Evolutionary conservation across 441 rosid genomes (phyloP).

Genomic region (Daphne laureola): DNA sequence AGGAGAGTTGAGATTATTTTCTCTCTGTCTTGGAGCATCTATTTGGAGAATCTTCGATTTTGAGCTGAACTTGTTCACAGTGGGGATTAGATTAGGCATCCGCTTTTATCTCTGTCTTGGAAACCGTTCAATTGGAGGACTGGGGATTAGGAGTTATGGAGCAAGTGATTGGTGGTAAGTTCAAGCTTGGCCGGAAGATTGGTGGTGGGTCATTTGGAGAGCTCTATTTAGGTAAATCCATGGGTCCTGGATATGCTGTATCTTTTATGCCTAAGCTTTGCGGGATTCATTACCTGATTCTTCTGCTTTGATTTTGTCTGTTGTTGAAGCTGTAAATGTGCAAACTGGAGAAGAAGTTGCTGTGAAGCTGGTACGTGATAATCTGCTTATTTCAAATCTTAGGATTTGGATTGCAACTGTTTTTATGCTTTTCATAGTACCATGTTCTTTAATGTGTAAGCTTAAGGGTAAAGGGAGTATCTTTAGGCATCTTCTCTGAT

Average conservation of each 20-base stretch:
- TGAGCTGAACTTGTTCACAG: constrained; percentile 14
- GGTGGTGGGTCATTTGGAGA: constrained; percentile 99
- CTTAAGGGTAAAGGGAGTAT: too few species aligned
- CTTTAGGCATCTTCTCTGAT: too few species aligned
- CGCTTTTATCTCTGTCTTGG: too few species aligned
- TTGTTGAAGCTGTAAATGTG: constrained; percentile 68
- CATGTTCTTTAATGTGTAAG: too few species aligned
- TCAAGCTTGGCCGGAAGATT: constrained; percentile 91
- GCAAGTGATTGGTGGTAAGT: constrained; percentile 85
- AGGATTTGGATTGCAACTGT: too few species aligned
- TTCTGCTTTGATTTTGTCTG: constrained; percentile 10
- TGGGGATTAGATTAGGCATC: constrained; percentile 10
- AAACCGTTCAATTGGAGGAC: constrained; percentile 16
- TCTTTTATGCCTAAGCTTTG: neutral
- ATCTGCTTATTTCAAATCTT: constrained; percentile 2
- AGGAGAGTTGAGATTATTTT: constrained; percentile 13
- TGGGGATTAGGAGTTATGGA: constrained; percentile 41
- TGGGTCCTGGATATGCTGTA: neutral
- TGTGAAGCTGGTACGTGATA: constrained; percentile 72
- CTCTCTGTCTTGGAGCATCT: constrained; percentile 7
- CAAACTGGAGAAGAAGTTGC: constrained; percentile 99
- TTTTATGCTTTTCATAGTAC: too few species aligned
- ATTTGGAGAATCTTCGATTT: constrained; percentile 22
- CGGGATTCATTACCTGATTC: constrained; percentile 6
- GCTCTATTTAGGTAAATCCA: constrained; percentile 72